Conservation (phyloP, 805 yeast species). For the Saccharomycopsis oosterbeekiorum region DNA sequence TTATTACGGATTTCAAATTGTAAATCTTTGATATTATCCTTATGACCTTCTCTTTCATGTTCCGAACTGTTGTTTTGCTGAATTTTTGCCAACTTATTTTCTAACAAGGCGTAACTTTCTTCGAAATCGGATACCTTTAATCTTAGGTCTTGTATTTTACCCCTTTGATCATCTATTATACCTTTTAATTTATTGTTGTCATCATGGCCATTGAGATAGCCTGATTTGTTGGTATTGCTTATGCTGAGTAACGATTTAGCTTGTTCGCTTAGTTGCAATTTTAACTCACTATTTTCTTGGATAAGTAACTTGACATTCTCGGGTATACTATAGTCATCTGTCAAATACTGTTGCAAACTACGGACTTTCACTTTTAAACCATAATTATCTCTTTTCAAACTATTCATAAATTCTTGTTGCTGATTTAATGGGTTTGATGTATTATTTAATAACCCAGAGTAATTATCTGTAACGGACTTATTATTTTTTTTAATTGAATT, state of each 20-base stretch:
- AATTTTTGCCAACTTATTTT: neutral
- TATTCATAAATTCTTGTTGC: conserved; percentile 24
- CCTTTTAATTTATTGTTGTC: neutral
- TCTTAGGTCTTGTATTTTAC: conserved; percentile 4
- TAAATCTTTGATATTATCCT: neutral
- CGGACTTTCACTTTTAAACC: conserved; percentile 36
- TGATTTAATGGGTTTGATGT: conserved; percentile 23
- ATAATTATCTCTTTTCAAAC: conserved; percentile 34
- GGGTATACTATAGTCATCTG: conserved; percentile 17
- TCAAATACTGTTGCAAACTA: conserved; percentile 30
- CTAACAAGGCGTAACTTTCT: neutral
- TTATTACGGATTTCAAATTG: conserved; percentile 7
- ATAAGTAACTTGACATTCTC: conserved; percentile 12
- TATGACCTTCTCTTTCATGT: neutral
- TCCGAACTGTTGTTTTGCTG: neutral
- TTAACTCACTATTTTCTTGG: conserved; percentile 15
- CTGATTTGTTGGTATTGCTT: neutral
- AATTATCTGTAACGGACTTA: neutral
- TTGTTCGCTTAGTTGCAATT: conserved; percentile 5
- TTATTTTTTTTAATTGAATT: neutral
- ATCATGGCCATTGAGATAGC: neutral
- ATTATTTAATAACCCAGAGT: conserved; percentile 3
- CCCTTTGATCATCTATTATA: neutral
- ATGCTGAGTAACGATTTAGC: neutral
- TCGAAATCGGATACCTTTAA: conserved; percentile 5